Evolutionary conservation across 2,329 filamentous ascomycete species (phyloP).

Genomic region (Ascocoryne sarcoides): DNA sequence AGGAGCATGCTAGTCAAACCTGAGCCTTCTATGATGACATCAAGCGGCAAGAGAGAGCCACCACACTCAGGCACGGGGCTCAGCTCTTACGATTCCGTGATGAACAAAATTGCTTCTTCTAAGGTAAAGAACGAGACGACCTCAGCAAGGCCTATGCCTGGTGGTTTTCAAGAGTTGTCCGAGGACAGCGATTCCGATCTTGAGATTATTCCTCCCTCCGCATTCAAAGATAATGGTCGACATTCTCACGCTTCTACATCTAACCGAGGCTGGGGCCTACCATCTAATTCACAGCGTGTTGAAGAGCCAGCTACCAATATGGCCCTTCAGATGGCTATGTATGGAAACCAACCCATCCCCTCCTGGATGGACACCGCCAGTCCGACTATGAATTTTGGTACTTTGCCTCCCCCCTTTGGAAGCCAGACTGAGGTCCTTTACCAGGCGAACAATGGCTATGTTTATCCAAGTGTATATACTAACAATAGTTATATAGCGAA

Average conservation of each 20-base stretch:
- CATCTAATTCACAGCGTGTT: neutral
- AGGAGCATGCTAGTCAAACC: neutral
- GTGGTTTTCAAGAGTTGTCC: constrained; percentile 18
- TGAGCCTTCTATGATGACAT: neutral
- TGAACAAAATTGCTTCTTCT: too few relatives aligned
- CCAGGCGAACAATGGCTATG: neutral
- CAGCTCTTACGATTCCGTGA: too few relatives aligned
- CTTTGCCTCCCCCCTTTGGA: neutral
- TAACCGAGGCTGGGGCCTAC: neutral
- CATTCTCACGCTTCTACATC: constrained; percentile 2
- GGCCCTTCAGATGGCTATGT: constrained; percentile 12
- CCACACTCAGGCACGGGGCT: neutral
- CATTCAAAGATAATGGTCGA: constrained; percentile 22
- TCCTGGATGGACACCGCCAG: constrained; percentile 10
- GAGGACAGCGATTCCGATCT: constrained; percentile 23
- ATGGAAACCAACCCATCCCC: constrained; percentile 22
- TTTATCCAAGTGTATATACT: constrained; percentile 3
- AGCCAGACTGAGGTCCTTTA: neutral
- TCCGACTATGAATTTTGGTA: neutral
- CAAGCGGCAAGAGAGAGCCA: constrained; percentile 7
- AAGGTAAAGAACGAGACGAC: constrained; percentile 6
- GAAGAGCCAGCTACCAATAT: constrained; percentile 1
- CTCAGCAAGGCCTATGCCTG: constrained; percentile 10
- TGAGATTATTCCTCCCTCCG: constrained; percentile 24
- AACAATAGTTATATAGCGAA: neutral